These are phyloP conservation scores for Mycena pura DNA, from an alignment of 768 basidiomycete species.

Conservation along the genomic window DNA sequence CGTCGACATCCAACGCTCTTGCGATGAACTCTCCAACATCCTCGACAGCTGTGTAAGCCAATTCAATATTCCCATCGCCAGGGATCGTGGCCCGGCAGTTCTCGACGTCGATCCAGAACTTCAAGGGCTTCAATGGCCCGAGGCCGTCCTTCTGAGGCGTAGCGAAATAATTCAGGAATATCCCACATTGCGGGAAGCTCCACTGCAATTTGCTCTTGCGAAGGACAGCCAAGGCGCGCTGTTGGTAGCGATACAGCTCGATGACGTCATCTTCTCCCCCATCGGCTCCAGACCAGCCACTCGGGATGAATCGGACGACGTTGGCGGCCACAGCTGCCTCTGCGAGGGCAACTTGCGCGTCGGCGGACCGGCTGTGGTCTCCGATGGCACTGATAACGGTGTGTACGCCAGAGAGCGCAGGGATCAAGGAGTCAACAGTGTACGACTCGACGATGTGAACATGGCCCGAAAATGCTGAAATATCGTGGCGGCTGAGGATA, in stretches of 20 bases:
- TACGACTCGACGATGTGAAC: not conserved
- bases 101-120: conserved; percentile 7
- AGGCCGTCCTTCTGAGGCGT: not conserved
- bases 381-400: conserved; percentile 7
- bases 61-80: not conserved
- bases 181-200: not conserved
- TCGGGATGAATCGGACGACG: not conserved
- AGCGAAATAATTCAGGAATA: conserved; percentile 9
- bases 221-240: not conserved
- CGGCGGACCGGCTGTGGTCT: not conserved
- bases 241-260: conserved; percentile 7
- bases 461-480: not conserved
- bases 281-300: conserved; percentile 1
- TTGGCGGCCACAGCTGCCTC: not conserved
- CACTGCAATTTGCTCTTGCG: not conserved
- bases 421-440: not conserved
- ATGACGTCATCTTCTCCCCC: not conserved
- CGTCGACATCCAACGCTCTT: not conserved
- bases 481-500: not conserved
- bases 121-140: not conserved
- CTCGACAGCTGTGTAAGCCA: not conserved
- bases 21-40: conserved; percentile 4
- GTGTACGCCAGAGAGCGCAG: not conserved
- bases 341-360: conserved; percentile 2
- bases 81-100: conserved; percentile 4